Evolutionary conservation across 2,329 filamentous ascomycete genomes (phyloP), one percentile per base, ranked within the genome.

Genomic region (Pseudogymnoascus sp.): DNA sequence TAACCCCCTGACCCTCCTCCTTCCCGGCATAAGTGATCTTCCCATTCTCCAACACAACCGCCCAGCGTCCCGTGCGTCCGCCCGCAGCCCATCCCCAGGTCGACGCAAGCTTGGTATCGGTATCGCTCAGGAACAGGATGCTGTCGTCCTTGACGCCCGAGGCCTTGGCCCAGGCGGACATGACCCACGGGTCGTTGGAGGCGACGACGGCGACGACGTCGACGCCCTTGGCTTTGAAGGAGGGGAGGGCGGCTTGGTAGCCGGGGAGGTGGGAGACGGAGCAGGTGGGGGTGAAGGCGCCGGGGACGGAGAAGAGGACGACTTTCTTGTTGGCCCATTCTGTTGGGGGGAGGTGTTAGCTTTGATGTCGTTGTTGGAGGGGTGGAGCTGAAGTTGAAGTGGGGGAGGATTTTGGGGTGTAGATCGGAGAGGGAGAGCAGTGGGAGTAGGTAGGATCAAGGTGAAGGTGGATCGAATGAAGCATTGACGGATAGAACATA

Each of bases 131-230:
- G 79, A 90, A 89, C 64, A 88, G 79, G 71, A 89, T 85, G 71
- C 84, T 82, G 66, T 89, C 83, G 60, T 79, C 79, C 71, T 81
- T 85, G 68, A 88, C 81, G 12, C 77, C 77, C 74, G 90, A 89
- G 69, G 87, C 86, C 78, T 90, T 90, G 71, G 83, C 83, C 86
- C 86, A 88, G 34, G 86, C 86, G 72, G 81, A 85, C 86, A 90
- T 89, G 67, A 90, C 87, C 72, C 77, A 89, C 14, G 83, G 79
- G 76, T 90, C 87, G 72, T 90, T 90, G 75, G 76, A 86, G 18
- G 86, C 86, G 70, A 89, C 83, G 66, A 87, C 82, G 42, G 85
- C 86, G 63, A 90, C 81, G 57, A 86, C 71, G 72, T 90, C 87
- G 64, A 90, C 86, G 67, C 86, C 86, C 79, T 89, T 90, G 64